A percentile compares a stretch with the other conserved stretches of the same genome.
Conservation (phyloP, 2,329 filamentous ascomycete species). For the Sclerotinia sclerotiorum region DNA sequence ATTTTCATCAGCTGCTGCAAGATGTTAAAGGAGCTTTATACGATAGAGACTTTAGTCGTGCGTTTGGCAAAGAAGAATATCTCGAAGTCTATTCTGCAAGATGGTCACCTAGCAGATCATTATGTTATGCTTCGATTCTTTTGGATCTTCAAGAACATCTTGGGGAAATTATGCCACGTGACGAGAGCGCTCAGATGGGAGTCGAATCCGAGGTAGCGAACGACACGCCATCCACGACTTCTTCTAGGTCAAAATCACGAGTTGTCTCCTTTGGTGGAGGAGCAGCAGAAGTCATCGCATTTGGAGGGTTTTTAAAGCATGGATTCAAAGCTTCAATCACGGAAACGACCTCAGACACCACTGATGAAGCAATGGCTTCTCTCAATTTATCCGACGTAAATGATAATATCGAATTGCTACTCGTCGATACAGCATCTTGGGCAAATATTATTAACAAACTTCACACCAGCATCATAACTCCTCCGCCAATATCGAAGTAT, state of each 20-base stretch:
- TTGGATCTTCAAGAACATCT: slow-evolving; percentile 20
- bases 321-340: slow-evolving; percentile 30
- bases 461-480: slow-evolving; percentile 53
- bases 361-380: slow-evolving; percentile 21
- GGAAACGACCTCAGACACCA: slow-evolving; percentile 3
- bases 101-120: slow-evolving; percentile 84
- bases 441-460: slow-evolving; percentile 59
- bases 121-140: slow-evolving; percentile 71
- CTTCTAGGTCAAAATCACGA: slow-evolving; percentile 18
- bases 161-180: slow-evolving; percentile 18
- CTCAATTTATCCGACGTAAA: slow-evolving; percentile 23
- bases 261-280: slow-evolving; percentile 45
- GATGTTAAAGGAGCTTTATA: slow-evolving; percentile 84
- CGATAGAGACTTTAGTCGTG: slow-evolving; percentile 76
- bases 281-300: slow-evolving; percentile 63
- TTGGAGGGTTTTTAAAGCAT: slow-evolving; percentile 53
- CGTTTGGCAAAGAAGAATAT: slow-evolving; percentile 71
- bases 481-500: slow-evolving; percentile 53
- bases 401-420: slow-evolving; percentile 49
- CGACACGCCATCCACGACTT: slow-evolving; percentile 4
- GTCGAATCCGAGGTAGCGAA: not conserved
- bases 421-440: slow-evolving; percentile 88
- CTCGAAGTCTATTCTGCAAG: slow-evolving; percentile 82
- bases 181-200: not conserved
- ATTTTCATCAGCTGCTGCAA: slow-evolving; percentile 64